These are phyloP conservation scores for Euphrasia arctica DNA, from an alignment of 305 asterid species.

Conservation along the genomic window DNA sequence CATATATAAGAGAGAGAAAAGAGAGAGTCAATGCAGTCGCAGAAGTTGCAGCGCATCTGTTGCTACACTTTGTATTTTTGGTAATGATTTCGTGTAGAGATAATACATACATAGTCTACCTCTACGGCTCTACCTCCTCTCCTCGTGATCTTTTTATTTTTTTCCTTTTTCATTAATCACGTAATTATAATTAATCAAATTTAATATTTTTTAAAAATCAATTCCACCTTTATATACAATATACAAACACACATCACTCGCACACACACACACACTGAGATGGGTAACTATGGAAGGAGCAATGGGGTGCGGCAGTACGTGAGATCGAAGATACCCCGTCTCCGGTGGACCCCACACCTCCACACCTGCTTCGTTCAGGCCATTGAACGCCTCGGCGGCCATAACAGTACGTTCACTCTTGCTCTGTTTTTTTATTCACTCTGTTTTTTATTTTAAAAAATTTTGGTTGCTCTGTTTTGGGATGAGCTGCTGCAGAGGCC, in stretches of 20 bases:
- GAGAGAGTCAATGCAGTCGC: slow-evolving; percentile 3
- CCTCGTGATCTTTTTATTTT: slow-evolving; percentile 10
- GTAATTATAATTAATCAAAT: background rate
- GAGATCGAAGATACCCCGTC: slow-evolving; percentile 70
- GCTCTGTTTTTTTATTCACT: background rate
- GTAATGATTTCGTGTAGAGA: slow-evolving; percentile 13
- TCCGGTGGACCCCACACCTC: slow-evolving; percentile 82
- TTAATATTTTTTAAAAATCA: background rate
- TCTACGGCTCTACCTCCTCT: background rate
- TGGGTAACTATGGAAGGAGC: slow-evolving; percentile 51
- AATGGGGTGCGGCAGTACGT: slow-evolving; percentile 64
- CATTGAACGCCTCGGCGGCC: slow-evolving; percentile 64
- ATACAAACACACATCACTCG: too few relatives aligned
- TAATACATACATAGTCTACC: background rate
- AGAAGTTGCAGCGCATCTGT: slow-evolving; percentile 4
- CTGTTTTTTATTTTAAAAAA: background rate
- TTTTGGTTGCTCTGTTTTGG: background rate
- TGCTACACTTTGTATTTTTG: slow-evolving; percentile 6
- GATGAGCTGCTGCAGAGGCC: slow-evolving; percentile 42
- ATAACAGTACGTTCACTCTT: slow-evolving; percentile 35
- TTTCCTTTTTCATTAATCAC: background rate
- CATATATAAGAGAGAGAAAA: slow-evolving; percentile 1
- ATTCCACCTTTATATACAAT: too few relatives aligned
- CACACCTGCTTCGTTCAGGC: slow-evolving; percentile 68
- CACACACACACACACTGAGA: background rate